phyloP scores from a whole-genome alignment of 495 filamentous ascomycete genomes.

The Aspergillus olivimuriae region DNA sequence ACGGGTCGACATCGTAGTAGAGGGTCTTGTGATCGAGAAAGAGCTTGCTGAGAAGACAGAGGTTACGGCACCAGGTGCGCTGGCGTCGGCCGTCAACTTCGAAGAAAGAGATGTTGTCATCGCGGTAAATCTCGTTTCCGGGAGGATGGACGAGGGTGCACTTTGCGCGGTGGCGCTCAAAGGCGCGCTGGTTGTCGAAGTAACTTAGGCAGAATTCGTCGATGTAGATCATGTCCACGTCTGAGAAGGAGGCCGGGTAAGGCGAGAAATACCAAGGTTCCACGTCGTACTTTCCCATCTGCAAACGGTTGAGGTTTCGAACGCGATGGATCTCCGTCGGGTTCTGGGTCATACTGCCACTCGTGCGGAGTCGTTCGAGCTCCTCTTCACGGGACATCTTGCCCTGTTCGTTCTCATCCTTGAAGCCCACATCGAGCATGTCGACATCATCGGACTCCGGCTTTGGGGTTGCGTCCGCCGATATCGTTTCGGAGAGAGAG shows the following conservation, averaged over 20 bases:
- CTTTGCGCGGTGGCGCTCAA: constrained; percentile 78
- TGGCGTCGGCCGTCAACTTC: constrained; percentile 96
- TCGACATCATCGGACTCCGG: constrained; percentile 56
- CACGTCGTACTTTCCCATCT: constrained; percentile 87
- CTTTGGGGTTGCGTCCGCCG: constrained; percentile 48
- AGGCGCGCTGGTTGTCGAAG: constrained; percentile 71
- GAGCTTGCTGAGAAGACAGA: constrained; percentile 89
- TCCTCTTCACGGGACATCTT: constrained; percentile 82
- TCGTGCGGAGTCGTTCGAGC: constrained; percentile 88
- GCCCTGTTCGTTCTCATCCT: constrained; percentile 40
- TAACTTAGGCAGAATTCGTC: constrained; percentile 97
- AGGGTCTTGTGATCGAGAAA: constrained; percentile 99
- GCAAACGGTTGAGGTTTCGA: constrained; percentile 82
- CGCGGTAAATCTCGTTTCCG: constrained; percentile 96
- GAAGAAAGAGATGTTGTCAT: constrained; percentile 90
- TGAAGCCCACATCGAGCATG: constrained; percentile 52
- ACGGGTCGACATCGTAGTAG: constrained; percentile 99
- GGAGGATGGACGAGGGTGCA: constrained; percentile 90
- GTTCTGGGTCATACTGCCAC: constrained; percentile 97
- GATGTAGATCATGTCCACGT: constrained; percentile 85
- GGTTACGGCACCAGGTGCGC: constrained; percentile 91
- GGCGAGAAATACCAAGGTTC: constrained; percentile 99
- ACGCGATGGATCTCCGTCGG: constrained; percentile 95
- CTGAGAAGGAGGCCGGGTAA: constrained; percentile 81
- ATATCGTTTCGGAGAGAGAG: constrained; percentile 44